Evolutionary conservation across 2,329 filamentous ascomycete genomes (phyloP), one percentile per base, ranked within the genome.

Genomic region (Phialophora verrucosa): DNA sequence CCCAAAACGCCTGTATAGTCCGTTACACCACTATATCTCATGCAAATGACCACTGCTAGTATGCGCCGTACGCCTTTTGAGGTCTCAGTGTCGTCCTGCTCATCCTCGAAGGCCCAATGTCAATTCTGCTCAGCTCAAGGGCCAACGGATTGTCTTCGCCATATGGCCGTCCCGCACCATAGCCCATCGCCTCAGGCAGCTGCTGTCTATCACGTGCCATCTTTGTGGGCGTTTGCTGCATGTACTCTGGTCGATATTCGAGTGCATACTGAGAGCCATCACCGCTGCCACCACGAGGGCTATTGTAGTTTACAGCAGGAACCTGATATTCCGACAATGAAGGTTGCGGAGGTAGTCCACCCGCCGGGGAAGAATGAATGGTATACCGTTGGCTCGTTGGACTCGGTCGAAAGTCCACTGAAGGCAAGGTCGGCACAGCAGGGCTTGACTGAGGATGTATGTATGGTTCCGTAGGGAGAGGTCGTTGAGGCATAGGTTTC

Each of bases 71-170:
- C 5, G 64, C 68, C 29, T 62, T 59, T 38, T 57, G 35, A n/a
- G 68, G 64, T 31, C 68, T 58, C 57, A 68, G 49, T 14, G 65
- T 51, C 8, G 65, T 66, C 51, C 67, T 61, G 25, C 65, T 64
- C 50, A 69, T 70, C 66, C 70, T 65, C 27, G 65, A 69, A 23
- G 70, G 69, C 5, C 82, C 82, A 63, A 84, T 82, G 65, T 84
- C 81, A 67, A 84, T 83, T 6, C 76, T 78, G 65, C 78, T 83
- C 70, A 89, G 78, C 75, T 89, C 87, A 38, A 85, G 78, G 59
- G 84, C 87, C 56, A 89, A 75, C 5, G 85, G 84, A 66, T 80
- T 81, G 23, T 68, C 65, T 12, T 4, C 78, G 78, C 51, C 60
- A 56, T 65, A 68, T 23, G 60, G 53, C 12, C 51, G n/a, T 20